Base-by-base conservation (phyloP, 495 filamentous ascomycete genomes). In the Durotheca rogersii region DNA sequence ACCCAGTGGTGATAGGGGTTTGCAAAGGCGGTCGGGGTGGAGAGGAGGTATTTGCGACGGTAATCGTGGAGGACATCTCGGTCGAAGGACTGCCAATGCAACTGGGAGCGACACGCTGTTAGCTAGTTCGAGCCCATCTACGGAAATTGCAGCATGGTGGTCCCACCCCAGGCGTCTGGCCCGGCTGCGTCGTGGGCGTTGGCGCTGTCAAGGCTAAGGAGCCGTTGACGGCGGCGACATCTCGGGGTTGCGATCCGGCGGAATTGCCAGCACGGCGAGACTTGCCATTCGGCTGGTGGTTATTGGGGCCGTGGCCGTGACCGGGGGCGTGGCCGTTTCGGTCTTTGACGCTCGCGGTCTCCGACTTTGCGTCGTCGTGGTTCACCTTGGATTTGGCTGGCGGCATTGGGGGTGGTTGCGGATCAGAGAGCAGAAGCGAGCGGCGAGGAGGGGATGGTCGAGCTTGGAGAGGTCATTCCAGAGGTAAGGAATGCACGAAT, bases 41-140 rank as follows among this genome's bases (percentile, higher is more conserved):
- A 74, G 55, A 95, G 76, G 55, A 81, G 81, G 72, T 92, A 86
- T 50, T 83, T 79, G 61, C 87, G 81, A 50, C 88, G 84, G 74
- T 95, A 95, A 62, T 81, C 78, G 68, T 92, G 85, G 48, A 95
- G 81, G 56, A 89, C 75, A 14, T 81, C 74, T 54, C 81, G 72
- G 12, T 88, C 82, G 59, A 90, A 84, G 19, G 84, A 79, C 25
- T 80, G 73, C 89, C 89, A 94, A 54, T 82, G 76, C 45, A 94
- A 79, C 89, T 94, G 58, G 41, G 45, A 14, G 35, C 14, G 4
- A 41, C 32, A 4, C 32, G 39, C 23, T 32, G 51, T 70, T 37
- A 72, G 65, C 21, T 33, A 15, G 35, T 11, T 39, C 41, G 47
- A 27, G 37, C 46, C n/a, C 25, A 31, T 6, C 17, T 47, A 12